A percentile compares a stretch with the other conserved stretches of the same genome.
These are phyloP conservation scores for Prunella vulgaris DNA, from an alignment of 257 asterid genomes.

Conservation along the genomic window DNA sequence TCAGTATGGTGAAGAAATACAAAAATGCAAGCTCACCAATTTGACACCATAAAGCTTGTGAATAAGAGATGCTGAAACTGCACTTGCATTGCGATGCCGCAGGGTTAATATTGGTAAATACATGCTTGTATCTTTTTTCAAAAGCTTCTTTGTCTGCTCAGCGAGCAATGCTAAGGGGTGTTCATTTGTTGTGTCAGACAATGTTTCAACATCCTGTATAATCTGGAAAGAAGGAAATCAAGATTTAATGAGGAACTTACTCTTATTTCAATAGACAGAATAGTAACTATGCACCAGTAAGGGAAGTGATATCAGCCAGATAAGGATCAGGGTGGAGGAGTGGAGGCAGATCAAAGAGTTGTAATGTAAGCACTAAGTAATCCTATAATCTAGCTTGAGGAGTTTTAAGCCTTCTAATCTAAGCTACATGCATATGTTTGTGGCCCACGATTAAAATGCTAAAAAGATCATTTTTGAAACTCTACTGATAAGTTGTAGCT, in stretches of 20 bases:
- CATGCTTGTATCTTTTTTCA: constrained; percentile 49
- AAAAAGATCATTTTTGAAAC: too few species aligned
- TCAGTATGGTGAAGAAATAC: constrained; percentile 11
- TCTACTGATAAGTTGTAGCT: too few species aligned
- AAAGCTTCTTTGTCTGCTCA: constrained; percentile 60
- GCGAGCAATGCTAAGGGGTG: constrained; percentile 88
- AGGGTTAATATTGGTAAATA: constrained; percentile 71
- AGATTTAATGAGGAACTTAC: constrained; percentile 20
- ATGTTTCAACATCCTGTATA: constrained; percentile 74
- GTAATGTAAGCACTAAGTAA: too few species aligned
- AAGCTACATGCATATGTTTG: too few species aligned
- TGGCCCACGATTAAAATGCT: too few species aligned
- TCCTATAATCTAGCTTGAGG: too few species aligned
- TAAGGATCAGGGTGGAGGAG: too few species aligned
- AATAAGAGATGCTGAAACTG: constrained; percentile 79
- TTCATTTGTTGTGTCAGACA: constrained; percentile 65
- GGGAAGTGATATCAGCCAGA: too few species aligned
- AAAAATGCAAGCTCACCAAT: constrained; percentile 53
- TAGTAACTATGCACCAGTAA: not conserved
- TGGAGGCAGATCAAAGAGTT: too few species aligned
- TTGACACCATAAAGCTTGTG: constrained; percentile 90
- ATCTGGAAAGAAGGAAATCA: constrained; percentile 45
- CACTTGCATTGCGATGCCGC: constrained; percentile 72
- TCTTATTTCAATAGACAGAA: constrained; percentile 9
- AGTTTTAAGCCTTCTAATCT: too few species aligned